These are phyloP conservation scores for Trifolium fragiferum DNA, from an alignment of 306 rosid genomes.

Conservation along the genomic window DNA sequence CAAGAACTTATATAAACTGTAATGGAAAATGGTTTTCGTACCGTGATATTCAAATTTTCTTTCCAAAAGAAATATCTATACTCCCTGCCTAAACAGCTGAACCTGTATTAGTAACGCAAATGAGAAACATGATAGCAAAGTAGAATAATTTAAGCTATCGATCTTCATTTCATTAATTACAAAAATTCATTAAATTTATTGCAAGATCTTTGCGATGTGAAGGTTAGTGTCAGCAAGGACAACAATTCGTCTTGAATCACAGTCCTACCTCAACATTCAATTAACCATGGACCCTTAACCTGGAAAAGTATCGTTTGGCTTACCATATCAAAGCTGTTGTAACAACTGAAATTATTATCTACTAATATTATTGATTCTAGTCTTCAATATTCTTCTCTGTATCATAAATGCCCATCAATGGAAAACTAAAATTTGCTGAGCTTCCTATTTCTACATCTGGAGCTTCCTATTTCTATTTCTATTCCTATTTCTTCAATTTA, in stretches of 20 bases:
- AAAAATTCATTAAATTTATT: background rate
- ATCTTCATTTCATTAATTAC: slow-evolving; percentile 28
- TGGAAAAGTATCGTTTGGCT: slow-evolving; percentile 26
- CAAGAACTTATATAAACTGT: slow-evolving; percentile 27
- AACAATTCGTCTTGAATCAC: slow-evolving; percentile 27
- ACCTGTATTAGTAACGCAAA: slow-evolving; percentile 63
- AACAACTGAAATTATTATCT: background rate
- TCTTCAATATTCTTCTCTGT: slow-evolving; percentile 9
- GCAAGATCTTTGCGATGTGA: slow-evolving; percentile 22
- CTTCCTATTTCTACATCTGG: slow-evolving; percentile 1
- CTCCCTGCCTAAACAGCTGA: slow-evolving; percentile 90
- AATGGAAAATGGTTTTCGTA: slow-evolving; percentile 41
- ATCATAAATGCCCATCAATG: slow-evolving; percentile 3
- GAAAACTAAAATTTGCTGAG: background rate
- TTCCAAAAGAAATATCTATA: slow-evolving; percentile 92
- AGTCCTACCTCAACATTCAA: slow-evolving; percentile 30
- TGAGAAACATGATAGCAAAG: slow-evolving; percentile 29
- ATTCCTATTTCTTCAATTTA: too few species aligned
- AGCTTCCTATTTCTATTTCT: too few species aligned
- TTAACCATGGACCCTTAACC: slow-evolving; percentile 1
- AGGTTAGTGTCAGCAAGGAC: slow-evolving; percentile 20
- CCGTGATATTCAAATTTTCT: slow-evolving; percentile 68
- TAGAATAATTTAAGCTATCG: slow-evolving; percentile 34
- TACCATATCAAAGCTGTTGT: slow-evolving; percentile 25
- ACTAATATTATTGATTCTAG: slow-evolving; percentile 12